Percentiles rank a stretch among this genome's conserved stretches.
phyloP scores from a whole-genome alignment of 441 rosid genomes.

The Breynia disticha region DNA sequence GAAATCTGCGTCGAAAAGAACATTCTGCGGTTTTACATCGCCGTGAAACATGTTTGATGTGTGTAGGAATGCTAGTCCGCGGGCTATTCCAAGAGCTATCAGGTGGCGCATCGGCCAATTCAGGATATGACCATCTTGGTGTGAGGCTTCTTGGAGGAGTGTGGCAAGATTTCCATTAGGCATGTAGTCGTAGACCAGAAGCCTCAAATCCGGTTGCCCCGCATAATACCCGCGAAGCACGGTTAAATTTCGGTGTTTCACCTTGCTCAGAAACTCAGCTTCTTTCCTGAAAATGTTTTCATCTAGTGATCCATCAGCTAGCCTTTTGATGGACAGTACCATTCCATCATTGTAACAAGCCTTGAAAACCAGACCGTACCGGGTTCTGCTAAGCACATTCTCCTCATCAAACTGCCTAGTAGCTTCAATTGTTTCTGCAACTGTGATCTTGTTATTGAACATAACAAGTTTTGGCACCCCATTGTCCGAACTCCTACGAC shows the following conservation, averaged over 20 bases:
- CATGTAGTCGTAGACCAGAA: slow-evolving; percentile 89
- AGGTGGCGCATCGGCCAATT: slow-evolving; percentile 99
- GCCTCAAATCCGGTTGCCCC: slow-evolving; percentile 74
- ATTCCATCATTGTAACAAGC: slow-evolving; percentile 80
- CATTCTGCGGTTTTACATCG: slow-evolving; percentile 74
- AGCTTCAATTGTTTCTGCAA: slow-evolving; percentile 85
- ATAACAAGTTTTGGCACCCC: slow-evolving; percentile 88
- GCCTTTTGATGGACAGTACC: slow-evolving; percentile 80
- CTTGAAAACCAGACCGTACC: slow-evolving; percentile 77
- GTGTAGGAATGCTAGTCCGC: slow-evolving; percentile 83
- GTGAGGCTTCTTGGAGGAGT: slow-evolving; percentile 91
- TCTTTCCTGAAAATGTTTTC: slow-evolving; percentile 75
- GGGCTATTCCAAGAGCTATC: slow-evolving; percentile 84
- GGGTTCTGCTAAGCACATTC: slow-evolving; percentile 76
- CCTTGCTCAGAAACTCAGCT: slow-evolving; percentile 76
- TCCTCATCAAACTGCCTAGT: slow-evolving; percentile 89
- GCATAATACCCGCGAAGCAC: slow-evolving; percentile 89
- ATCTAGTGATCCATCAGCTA: slow-evolving; percentile 57
- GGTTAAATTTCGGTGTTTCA: slow-evolving; percentile 76
- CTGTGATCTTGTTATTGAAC: slow-evolving; percentile 88
- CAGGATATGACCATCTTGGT: slow-evolving; percentile 92
- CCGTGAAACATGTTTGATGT: slow-evolving; percentile 80
- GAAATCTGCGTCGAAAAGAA: slow-evolving; percentile 68
- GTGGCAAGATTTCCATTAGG: slow-evolving; percentile 93
- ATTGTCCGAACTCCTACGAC: slow-evolving; percentile 72